Base-by-base conservation (phyloP, 169 alveolate genomes). In the Plasmodium gonderi region DNA sequence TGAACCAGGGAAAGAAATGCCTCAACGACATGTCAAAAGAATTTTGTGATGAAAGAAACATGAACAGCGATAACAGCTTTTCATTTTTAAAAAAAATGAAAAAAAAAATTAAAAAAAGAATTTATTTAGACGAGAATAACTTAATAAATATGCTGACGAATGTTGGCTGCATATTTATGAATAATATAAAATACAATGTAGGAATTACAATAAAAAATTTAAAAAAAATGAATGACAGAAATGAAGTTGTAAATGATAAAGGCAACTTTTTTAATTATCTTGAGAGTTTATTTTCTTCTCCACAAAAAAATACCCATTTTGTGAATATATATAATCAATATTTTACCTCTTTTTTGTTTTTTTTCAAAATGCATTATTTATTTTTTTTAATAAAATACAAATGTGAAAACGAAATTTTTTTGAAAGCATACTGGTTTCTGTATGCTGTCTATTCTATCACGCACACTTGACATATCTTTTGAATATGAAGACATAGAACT, bases 31-130 rank as follows among this genome's bases (percentile, higher is more conserved):
- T n/a, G n/a, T n/a, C n/a, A n/a, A n/a, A n/a, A n/a, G n/a, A n/a
- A n/a, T n/a, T n/a, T n/a, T n/a, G n/a, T n/a, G n/a, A n/a, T n/a
- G n/a, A n/a, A n/a, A n/a, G n/a, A n/a, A 92, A 31, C 17, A 92
- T 69, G 17, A 68, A 79, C 23, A 93, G 93, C 29, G 94, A 90
- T 29, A 80, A 91, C 8, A 93, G 91, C 3, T 78, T 85, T 40
- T 29, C 68, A n/a, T 83, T 60, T 75, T 79, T 79, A 69, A 82
- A 91, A 92, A 91, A 93, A 33, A 75, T 75, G 79, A 79, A 64
- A 76, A 69, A 85, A 42, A 68, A 26, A 60, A 69, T 47, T 51
- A 49, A 85, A 14, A 69, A 74, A 36, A 65, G 91, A 77, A 3
- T 51, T 29, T 51, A 77, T n/a, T 7, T 64, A 26, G 64, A 76